Percentiles rank a stretch among this genome's conserved stretches.
phyloP scores from a whole-genome alignment of 257 asterid species.

The Solanum tarijense region DNA sequence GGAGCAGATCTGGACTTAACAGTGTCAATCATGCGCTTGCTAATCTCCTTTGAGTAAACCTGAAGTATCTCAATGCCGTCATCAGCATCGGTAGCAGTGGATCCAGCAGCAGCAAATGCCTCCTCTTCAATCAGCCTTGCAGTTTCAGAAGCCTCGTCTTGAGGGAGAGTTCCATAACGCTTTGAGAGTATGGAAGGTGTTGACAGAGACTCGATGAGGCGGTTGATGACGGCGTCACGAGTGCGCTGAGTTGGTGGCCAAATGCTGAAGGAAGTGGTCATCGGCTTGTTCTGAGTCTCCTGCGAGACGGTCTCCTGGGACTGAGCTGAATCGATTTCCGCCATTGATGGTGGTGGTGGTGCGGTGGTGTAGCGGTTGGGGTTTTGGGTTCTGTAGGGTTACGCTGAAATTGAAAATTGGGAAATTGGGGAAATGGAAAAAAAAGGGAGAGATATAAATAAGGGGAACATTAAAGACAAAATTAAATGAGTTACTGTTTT shows the following conservation, averaged over 20 bases:
- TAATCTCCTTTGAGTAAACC: slow-evolving; percentile 80
- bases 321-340: slow-evolving; percentile 13
- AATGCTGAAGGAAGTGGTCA: slow-evolving; percentile 47
- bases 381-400: not conserved
- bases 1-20: slow-evolving; percentile 76
- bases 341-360: slow-evolving; percentile 10
- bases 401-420: not conserved
- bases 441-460: not conserved
- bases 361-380: not conserved
- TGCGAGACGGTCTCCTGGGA: not conserved
- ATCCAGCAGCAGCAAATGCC: slow-evolving; percentile 47
- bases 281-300: slow-evolving; percentile 10
- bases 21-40: slow-evolving; percentile 66
- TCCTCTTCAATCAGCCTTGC: slow-evolving; percentile 62
- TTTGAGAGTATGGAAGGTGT: slow-evolving; percentile 71
- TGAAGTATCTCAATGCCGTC: slow-evolving; percentile 79
- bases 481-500: not conserved
- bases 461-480: not conserved
- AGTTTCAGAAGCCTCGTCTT: slow-evolving; percentile 56
- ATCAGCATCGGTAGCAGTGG: slow-evolving; percentile 28
- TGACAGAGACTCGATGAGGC: slow-evolving; percentile 67
- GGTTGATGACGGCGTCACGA: slow-evolving; percentile 73
- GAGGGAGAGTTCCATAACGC: slow-evolving; percentile 69
- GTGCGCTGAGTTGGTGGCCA: slow-evolving; percentile 90
- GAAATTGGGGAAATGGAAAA: not conserved